phyloP scores from a whole-genome alignment of 768 basidiomycete genomes.

The Lentinula guzmanii region DNA sequence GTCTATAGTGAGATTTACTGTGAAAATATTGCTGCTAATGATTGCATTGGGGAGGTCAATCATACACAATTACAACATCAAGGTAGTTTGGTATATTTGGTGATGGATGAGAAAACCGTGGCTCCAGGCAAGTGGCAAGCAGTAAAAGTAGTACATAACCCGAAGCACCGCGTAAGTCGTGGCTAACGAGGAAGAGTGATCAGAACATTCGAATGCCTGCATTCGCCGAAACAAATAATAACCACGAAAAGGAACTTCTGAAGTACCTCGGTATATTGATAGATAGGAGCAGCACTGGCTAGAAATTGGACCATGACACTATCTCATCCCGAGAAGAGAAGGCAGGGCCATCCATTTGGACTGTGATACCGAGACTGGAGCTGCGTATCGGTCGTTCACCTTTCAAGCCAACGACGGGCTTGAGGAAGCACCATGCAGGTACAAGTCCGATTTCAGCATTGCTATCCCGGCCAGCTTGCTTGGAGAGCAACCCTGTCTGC shows the following conservation, averaged over 20 bases:
- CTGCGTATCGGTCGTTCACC: constrained; percentile 62
- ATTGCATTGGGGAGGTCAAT: too few relatives aligned
- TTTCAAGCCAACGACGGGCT: constrained; percentile 51
- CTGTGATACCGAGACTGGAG: constrained; percentile 57
- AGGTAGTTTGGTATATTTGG: not conserved
- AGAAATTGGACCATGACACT: constrained; percentile 73
- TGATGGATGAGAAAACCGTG: not conserved
- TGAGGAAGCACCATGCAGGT: constrained; percentile 73
- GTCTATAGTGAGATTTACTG: too few relatives aligned
- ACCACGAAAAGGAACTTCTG: too few relatives aligned
- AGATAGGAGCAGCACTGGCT: not conserved
- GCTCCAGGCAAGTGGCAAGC: not conserved
- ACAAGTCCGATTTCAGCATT: constrained; percentile 65
- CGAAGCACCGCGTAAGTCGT: not conserved
- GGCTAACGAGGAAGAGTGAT: not conserved
- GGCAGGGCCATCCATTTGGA: constrained; percentile 39
- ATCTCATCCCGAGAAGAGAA: constrained; percentile 40
- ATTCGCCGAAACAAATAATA: not conserved
- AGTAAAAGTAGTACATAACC: too few relatives aligned
- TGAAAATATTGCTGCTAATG: too few relatives aligned
- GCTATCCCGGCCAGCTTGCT: constrained; percentile 18
- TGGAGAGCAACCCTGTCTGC: constrained; percentile 35
- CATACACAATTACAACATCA: not conserved
- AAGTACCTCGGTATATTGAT: too few relatives aligned
- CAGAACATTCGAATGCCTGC: not conserved